Percentiles rank a stretch among this genome's conserved stretches.
These are phyloP conservation scores for Lipomyces yamadae DNA, from an alignment of 805 yeast genomes.

Conservation along the genomic window DNA sequence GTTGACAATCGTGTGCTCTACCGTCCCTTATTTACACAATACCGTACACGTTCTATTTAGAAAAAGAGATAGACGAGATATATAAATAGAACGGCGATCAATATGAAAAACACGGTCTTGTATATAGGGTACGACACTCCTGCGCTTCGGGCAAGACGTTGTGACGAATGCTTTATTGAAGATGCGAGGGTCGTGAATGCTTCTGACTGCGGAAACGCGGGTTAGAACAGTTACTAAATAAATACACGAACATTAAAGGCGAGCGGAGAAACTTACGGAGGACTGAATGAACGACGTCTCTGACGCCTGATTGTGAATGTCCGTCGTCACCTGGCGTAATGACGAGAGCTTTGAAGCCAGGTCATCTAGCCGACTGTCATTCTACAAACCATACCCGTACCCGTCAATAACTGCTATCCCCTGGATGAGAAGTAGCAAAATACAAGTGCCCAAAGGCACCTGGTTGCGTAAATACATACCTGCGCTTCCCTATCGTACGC, in stretches of 20 bases:
- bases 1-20: neutral
- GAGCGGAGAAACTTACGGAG: slow-evolving; percentile 41
- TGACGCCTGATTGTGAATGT: slow-evolving; percentile 66
- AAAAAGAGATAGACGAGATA: slow-evolving; percentile 29
- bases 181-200: slow-evolving; percentile 46
- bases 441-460: too few relatives aligned
- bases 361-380: slow-evolving; percentile 65
- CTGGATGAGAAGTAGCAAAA: neutral
- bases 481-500: slow-evolving; percentile 44
- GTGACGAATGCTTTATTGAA: slow-evolving; percentile 53
- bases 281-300: slow-evolving; percentile 51
- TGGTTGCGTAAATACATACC: slow-evolving; percentile 32
- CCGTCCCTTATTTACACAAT: neutral
- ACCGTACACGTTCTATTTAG: slow-evolving; percentile 8
- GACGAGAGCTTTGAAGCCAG: slow-evolving; percentile 69
- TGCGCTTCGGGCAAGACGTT: slow-evolving; percentile 56
- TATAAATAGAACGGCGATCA: slow-evolving; percentile 23
- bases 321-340: slow-evolving; percentile 68
- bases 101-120: slow-evolving; percentile 51
- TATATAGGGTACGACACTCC: slow-evolving; percentile 56
- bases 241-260: neutral
- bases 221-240: neutral
- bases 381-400: slow-evolving; percentile 47
- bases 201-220: slow-evolving; percentile 21
- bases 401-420: neutral